A percentile compares a stretch with the other conserved stretches of the same genome.
Evolutionary conservation across 805 yeast species (phyloP).

Genomic region (Schizosaccharomyces lindneri): DNA sequence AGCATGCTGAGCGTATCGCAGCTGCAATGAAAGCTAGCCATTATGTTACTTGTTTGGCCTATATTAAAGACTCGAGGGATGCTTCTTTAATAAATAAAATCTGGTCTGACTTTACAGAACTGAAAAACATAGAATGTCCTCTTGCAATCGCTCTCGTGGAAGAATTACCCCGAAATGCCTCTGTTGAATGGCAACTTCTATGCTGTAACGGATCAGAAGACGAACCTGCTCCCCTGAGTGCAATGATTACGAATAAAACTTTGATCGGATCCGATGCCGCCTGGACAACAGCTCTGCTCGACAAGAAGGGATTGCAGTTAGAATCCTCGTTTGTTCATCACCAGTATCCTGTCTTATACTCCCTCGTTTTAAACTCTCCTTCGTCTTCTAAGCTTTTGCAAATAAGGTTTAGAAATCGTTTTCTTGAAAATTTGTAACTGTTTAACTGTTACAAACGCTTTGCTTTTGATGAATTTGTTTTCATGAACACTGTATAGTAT

Average conservation of each 20-base stretch:
- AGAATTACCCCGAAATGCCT: slow-evolving; percentile 36
- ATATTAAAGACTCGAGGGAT: slow-evolving; percentile 28
- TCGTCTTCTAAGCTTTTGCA: background rate
- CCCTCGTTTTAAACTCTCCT: background rate
- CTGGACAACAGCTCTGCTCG: background rate
- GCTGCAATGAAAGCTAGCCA: slow-evolving; percentile 23
- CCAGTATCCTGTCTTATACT: background rate
- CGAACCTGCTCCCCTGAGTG: background rate
- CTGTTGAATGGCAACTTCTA: slow-evolving; percentile 33
- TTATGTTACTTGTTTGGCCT: slow-evolving; percentile 19
- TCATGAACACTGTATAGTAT: no score
- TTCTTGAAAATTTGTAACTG: no score
- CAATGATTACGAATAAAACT: background rate
- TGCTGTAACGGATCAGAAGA: background rate
- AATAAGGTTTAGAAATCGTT: background rate
- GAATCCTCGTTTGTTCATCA: background rate
- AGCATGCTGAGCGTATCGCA: slow-evolving; percentile 45
- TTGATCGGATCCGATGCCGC: background rate
- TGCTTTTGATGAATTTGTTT: no score
- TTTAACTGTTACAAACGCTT: no score
- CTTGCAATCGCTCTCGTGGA: slow-evolving; percentile 31
- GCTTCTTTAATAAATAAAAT: slow-evolving; percentile 8
- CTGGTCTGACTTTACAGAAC: slow-evolving; percentile 13
- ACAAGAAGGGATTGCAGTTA: background rate
- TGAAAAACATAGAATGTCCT: slow-evolving; percentile 5